These are phyloP conservation scores for Pleomassaria siparia DNA, from an alignment of 2,329 filamentous ascomycete genomes.

Conservation along the genomic window DNA sequence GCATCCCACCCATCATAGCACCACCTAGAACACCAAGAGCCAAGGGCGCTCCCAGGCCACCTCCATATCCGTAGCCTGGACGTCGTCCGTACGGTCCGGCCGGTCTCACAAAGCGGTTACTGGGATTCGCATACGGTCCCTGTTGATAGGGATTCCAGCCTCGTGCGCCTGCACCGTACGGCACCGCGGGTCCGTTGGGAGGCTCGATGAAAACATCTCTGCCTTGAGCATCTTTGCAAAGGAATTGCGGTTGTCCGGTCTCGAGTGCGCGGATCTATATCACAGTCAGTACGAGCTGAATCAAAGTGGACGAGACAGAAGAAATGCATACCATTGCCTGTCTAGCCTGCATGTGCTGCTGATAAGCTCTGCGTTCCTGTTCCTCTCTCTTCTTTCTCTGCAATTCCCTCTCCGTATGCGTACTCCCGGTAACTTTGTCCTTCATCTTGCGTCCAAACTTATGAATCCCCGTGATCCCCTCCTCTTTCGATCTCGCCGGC, in stretches of 20 bases:
- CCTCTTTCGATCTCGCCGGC: slow-evolving; percentile 21
- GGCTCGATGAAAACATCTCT: slow-evolving; percentile 62
- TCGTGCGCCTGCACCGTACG: slow-evolving; percentile 37
- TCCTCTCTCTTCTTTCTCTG: slow-evolving; percentile 51
- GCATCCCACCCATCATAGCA: slow-evolving; percentile 34
- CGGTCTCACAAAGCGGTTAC: slow-evolving; percentile 54
- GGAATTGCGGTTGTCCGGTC: slow-evolving; percentile 58
- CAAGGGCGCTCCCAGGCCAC: slow-evolving; percentile 39
- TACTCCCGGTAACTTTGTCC: slow-evolving; percentile 59
- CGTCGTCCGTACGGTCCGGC: slow-evolving; percentile 48
- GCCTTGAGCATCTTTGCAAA: slow-evolving; percentile 57
- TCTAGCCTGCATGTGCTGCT: slow-evolving; percentile 54
- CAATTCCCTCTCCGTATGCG: slow-evolving; percentile 56
- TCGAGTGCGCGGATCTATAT: slow-evolving; percentile 46
- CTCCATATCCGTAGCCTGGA: slow-evolving; percentile 42
- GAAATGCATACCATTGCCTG: slow-evolving; percentile 54
- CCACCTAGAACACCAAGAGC: slow-evolving; percentile 40
- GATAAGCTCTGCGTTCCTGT: slow-evolving; percentile 55
- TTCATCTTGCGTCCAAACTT: slow-evolving; percentile 60
- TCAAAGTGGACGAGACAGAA: neutral
- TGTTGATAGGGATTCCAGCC: slow-evolving; percentile 51
- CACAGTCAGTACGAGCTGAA: neutral
- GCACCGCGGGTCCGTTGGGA: slow-evolving; percentile 41
- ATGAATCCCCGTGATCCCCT: slow-evolving; percentile 39
- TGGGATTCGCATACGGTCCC: slow-evolving; percentile 51